These are phyloP conservation scores for Ajuga chamaepitys DNA, from an alignment of 257 asterid genomes.

Conservation along the genomic window DNA sequence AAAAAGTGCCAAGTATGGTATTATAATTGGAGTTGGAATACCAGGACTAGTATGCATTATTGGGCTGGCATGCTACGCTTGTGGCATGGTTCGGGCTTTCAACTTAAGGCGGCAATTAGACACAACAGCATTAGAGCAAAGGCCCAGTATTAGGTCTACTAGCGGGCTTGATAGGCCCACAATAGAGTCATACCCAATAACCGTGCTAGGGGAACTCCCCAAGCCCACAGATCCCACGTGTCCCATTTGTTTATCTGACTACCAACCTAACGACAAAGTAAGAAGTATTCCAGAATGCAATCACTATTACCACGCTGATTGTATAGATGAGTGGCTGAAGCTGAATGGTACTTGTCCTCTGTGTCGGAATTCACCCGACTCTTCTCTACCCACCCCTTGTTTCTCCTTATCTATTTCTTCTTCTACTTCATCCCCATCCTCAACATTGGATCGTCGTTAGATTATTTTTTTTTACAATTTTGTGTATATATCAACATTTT, in stretches of 20 bases:
- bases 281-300: slow-evolving; percentile 74
- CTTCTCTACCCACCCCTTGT: slow-evolving; percentile 32
- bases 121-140: slow-evolving; percentile 14
- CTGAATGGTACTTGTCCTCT: slow-evolving; percentile 74
- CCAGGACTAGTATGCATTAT: slow-evolving; percentile 57
- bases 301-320: slow-evolving; percentile 62
- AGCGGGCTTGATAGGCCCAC: slow-evolving; percentile 55
- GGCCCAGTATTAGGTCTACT: slow-evolving; percentile 17
- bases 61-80: slow-evolving; percentile 39
- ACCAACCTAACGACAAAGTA: slow-evolving; percentile 53
- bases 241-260: slow-evolving; percentile 69
- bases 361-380: slow-evolving; percentile 63
- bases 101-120: slow-evolving; percentile 8
- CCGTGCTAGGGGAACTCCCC: slow-evolving; percentile 64
- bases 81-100: slow-evolving; percentile 26
- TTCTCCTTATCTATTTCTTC: slow-evolving; percentile 33
- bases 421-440: slow-evolving; percentile 21
- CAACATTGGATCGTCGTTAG: not conserved
- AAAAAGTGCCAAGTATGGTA: slow-evolving; percentile 58
- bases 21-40: slow-evolving; percentile 60
- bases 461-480: too few relatives aligned
- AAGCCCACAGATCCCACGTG: slow-evolving; percentile 47
- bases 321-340: slow-evolving; percentile 87
- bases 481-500: too few relatives aligned
- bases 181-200: slow-evolving; percentile 68